Evolutionary conservation across 148 eudicot genomes (phyloP), one percentile per base, ranked within the genome.

Genomic region (Camellia granthamiana): DNA sequence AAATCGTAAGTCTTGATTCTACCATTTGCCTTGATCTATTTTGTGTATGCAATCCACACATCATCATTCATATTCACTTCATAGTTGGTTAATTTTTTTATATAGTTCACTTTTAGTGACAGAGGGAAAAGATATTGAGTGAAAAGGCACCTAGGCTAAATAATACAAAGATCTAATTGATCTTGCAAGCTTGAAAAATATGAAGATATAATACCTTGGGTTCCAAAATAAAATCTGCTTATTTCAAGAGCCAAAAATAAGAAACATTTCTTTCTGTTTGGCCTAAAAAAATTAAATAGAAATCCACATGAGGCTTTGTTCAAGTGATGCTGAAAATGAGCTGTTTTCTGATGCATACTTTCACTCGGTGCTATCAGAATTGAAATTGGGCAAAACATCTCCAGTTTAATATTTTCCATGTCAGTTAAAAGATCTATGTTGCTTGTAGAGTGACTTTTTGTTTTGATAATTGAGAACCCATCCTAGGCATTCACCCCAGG

Each of bases 1-100:
- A 95, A 95, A 90, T 84, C 98, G 98, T 92, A 80, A 90, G 97
- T 87, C 43, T 74, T 49, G 10, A 49, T 58, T 67, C 51, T 42
- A 16, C 15, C 12, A 54, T 5, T 67, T 18, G 76, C 7, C 18
- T 41, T 60, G 0, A 16, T 15, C 43, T 38, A 46, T 46, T 55
- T 76, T 38, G 6, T 43, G 4, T 56, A 6, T 18, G 23, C 3
- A 8, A 12, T 12, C 12, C 59, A 55, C 12, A 6, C 15, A 55
- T 10, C 51, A 38, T 19, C 42, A 16, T 49, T 52, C 13, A 13
- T 11, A 74, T 42, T 3, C 51, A 43, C 3, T 21, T 64, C 12
- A 16, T 44, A 41, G 47, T 68, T 44, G 51, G 51, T 69, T 2
- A 44, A 43, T 7, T 43, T 44, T 9, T 52, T 49, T 69, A 5